Base-by-base conservation (phyloP, 768 basidiomycete genomes). In the Mycena filopes region DNA sequence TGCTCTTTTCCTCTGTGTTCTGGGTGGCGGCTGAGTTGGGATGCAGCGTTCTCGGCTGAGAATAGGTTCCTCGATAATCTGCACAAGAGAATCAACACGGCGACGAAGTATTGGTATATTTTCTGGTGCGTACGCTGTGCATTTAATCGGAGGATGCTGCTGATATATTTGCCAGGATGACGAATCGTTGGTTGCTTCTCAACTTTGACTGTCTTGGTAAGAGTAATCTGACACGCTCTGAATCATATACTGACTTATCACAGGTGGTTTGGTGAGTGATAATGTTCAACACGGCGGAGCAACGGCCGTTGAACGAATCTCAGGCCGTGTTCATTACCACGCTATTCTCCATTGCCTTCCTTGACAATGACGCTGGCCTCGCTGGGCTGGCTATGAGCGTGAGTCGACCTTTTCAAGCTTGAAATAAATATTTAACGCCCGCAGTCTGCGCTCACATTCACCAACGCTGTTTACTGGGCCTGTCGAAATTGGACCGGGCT, bases 41-140 rank as follows among this genome's bases (percentile, higher is more conserved):
- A 4, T 15, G 26, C 36, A 68, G 68, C 96, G 0, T 98, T 97
- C 79, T 90, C 92, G 0, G 91, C 89, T 0, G 95, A 97, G 73
- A 79, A 79, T 42, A 80, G 86, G 6, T 97, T 98, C 83, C 79
- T 96, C 69, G 85, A 92, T 57, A 85, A 84, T 63, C 78, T 96
- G 4, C 92, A 93, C 72, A 68, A 69, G 2, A 94, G 93, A 74
- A 84, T 95, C 31, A 91, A 95, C 66, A 77, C 83, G 53, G 94
- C 91, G n/a, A 94, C 87, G 13, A 87, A 90, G 33, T 91, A 93
- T 91, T 93, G 89, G 90, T 93, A 94, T 21, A 31, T 41, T 0
- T 69, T 65, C 41, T 69, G 94, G 94, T 68, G 20, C 10, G 67
- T 31, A 33, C 1, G 18, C 10, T 23, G 0, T 13, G 23, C 13